Percentiles rank a stretch among this genome's conserved stretches.
Evolutionary conservation across 2,329 filamentous ascomycete genomes (phyloP).

Genomic region (Fusarium sp.): DNA sequence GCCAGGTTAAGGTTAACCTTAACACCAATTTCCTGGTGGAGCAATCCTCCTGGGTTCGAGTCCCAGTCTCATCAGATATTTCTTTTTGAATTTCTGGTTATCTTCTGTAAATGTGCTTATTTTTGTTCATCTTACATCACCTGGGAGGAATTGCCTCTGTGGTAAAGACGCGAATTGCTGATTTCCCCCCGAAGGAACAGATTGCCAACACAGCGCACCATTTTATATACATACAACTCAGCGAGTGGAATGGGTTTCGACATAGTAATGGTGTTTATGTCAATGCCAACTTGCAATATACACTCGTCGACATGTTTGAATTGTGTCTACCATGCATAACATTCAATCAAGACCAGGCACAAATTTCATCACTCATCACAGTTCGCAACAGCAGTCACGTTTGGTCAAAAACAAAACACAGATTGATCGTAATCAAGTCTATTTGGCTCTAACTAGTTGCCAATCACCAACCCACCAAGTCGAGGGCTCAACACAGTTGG

Average conservation of each 20-base stretch:
- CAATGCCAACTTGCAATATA: background rate
- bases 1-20: slow-evolving; percentile 48
- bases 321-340: too few species aligned
- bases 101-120: background rate
- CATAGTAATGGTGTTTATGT: background rate
- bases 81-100: background rate
- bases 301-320: background rate
- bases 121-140: background rate
- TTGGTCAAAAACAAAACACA: background rate
- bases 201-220: background rate
- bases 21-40: slow-evolving; percentile 46
- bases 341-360: too few species aligned
- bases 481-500: slow-evolving; percentile 35
- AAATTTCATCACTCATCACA: background rate
- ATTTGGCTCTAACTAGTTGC: slow-evolving; percentile 48
- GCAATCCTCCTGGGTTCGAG: slow-evolving; percentile 50
- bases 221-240: background rate
- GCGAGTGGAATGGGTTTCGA: background rate
- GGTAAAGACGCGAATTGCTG: background rate
- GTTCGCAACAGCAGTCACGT: background rate
- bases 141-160: background rate
- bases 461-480: slow-evolving; percentile 43
- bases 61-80: slow-evolving; percentile 45
- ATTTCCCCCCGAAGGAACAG: background rate
- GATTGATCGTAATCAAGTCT: slow-evolving; percentile 45